phyloP scores from a whole-genome alignment of 1,284 basidiomycete genomes.

The Apiotrichum domesticum region DNA sequence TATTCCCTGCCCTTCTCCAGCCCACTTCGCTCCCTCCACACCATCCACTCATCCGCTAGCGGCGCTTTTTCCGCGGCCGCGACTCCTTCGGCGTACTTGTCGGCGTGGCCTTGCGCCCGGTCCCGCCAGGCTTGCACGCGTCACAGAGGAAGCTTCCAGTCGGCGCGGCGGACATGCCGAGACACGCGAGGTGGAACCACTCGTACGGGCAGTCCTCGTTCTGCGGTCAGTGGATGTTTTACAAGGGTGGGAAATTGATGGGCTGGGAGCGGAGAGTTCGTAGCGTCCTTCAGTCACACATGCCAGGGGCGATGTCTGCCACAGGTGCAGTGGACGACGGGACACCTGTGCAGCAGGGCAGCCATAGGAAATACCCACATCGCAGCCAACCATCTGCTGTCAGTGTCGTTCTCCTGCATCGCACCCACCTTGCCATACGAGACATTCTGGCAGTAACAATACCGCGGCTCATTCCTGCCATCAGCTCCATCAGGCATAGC shows the following conservation, averaged over 20 bases:
- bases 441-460: conserved; percentile 52
- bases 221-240: conserved; percentile 20
- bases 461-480: conserved; percentile 47
- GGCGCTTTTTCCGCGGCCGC: conserved; percentile 3
- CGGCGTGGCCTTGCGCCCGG: background rate
- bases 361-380: conserved; percentile 25
- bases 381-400: conserved; percentile 41
- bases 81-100: background rate
- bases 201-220: conserved; percentile 51
- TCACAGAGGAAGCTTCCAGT: conserved; percentile 40
- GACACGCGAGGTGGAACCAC: conserved; percentile 48
- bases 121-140: conserved; percentile 25
- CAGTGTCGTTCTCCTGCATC: background rate
- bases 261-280: too few species aligned
- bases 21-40: too few species aligned
- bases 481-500: background rate
- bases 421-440: conserved; percentile 46
- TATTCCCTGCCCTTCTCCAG: too few species aligned
- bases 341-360: too few species aligned
- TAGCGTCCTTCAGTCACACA: too few species aligned
- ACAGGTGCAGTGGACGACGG: too few species aligned
- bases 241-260: background rate
- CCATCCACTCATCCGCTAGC: background rate
- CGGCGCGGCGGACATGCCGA: conserved; percentile 34
- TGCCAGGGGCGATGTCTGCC: too few species aligned